Evolutionary conservation across 1,284 basidiomycete species (phyloP), one percentile per base, ranked within the genome.

Genomic region (Tilletia horrida): DNA sequence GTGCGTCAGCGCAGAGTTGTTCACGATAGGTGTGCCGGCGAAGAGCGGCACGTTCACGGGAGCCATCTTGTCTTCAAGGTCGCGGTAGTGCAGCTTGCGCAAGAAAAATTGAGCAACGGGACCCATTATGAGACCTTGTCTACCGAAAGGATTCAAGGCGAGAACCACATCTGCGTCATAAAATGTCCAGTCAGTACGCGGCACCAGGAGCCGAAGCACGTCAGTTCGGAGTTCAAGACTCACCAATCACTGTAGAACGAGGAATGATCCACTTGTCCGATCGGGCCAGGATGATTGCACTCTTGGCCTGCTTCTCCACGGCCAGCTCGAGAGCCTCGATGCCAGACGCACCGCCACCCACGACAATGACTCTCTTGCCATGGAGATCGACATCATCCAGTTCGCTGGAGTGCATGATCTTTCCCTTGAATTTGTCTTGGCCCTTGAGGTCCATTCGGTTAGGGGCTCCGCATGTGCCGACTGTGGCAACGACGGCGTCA

Each of bases 301-400:
- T 77, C 18, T 83, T 83, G 2, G 86, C 87, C 23, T 85, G 84
- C 63, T 84, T 82, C 2, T 80, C 72, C 6, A 77, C 71, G 11
- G 78, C 78, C 0, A 79, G 70, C 73, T 88, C 87, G n/a, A 87
- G 86, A 0, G 87, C 85, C 73, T 88, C 88, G 18, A 88, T 85
- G 8, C 86, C 87, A 62, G 85, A 86, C 0, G 88, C 88, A 0
- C 87, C 87, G 47, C 85, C 85, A 0, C 88, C 88, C 27, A 89
- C 69, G 47, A 81, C 69, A n/a, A 79, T 43, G 0, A 81, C 78
- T 18, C 82, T 84, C 81, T 87, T 87, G 0, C 84, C 86, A 62
- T 78, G 70, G 59, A 82, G 78, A 18, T 83, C 80, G 2, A 80
- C 73, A 7, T 83, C 74, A 69, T 86, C 85, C 11, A 88, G 84